Evolutionary conservation across 1,139 yeast species (phyloP), one percentile per base, ranked within the genome.

Genomic region (Diutina sp.): DNA sequence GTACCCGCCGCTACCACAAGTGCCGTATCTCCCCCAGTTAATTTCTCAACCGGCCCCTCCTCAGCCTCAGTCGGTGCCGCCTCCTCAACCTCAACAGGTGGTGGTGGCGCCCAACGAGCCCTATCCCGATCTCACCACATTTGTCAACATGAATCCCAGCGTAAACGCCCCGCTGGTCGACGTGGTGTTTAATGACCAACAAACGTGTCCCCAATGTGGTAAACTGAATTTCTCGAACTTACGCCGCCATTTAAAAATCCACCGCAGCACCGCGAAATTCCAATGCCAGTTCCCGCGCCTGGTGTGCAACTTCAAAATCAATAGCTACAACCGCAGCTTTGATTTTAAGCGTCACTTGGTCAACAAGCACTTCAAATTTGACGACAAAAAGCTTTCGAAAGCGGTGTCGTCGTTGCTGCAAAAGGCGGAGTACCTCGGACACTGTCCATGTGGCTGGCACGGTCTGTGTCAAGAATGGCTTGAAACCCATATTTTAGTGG

Each of bases 281-380:
- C 44, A 16, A 14, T 50, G 53, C 14, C 41, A 18, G 18, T 50
- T 50, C 12, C 53, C 53, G 11, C 16, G 28, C 4, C 53, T 50
- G 53, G 45, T 50, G 14, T 50, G 53, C 44, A 50, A 50, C n/a
- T 50, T 50, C n/a, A 50, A 50, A 16, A 50, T 12, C 21, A 50
- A 50, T 32, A 8, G 28, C 12, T 50, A 50, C 21, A 50, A 50
- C 44, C 41, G 53, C 14, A 50, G 53, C 30, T 50, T 50, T 50
- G 53, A 50, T 32, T 50, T 50, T 28, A 50, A 50, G 12, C 41
- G 53, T 2, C 53, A 50, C n/a, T 32, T 50, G 44, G 30, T 50
- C n/a, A 50, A 50, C 45, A 50, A 50, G 38, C 53, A 50, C 18
- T 50, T 50, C 21, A 50, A 50, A 12, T 50, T 50, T 50, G 53